Evolutionary conservation across 768 basidiomycete species (phyloP).

Genomic region (Stropharia rugosoannulata): DNA sequence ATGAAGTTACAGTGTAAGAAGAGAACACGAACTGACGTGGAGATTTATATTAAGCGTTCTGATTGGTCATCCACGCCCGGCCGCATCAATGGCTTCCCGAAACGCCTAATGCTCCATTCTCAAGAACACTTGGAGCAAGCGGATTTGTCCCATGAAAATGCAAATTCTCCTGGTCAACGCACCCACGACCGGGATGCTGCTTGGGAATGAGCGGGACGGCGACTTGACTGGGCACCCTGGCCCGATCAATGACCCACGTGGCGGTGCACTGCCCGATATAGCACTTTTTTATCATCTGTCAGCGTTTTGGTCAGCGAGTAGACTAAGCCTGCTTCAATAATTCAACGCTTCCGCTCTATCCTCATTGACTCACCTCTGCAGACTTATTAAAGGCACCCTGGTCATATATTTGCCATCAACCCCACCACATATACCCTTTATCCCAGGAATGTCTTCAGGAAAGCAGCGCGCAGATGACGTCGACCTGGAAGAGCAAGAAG

Average conservation of each 20-base stretch:
- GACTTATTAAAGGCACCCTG: not conserved
- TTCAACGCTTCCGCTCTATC: not conserved
- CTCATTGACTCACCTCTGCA: not conserved
- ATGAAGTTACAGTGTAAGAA: constrained; percentile 16
- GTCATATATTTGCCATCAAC: not conserved
- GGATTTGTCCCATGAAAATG: constrained; percentile 7
- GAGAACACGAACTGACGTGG: constrained; percentile 29
- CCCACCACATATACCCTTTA: not conserved
- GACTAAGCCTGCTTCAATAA: not conserved
- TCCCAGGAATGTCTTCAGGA: constrained; percentile 30
- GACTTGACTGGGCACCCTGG: not conserved
- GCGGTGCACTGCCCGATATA: constrained; percentile 23
- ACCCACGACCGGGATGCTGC: constrained; percentile 1
- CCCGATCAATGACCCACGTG: constrained; percentile 17
- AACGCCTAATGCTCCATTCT: not conserved
- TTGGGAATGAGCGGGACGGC: constrained; percentile 5
- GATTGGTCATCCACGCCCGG: constrained; percentile 33
- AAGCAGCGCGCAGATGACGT: constrained; percentile 32
- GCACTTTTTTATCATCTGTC: constrained; percentile 23
- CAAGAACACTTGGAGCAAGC: not conserved
- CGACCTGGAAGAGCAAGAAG: constrained; percentile 47
- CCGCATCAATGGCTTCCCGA: constrained; percentile 2
- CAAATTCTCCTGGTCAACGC: not conserved
- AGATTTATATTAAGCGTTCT: constrained; percentile 20
- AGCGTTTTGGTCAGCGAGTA: constrained; percentile 18